Conservation (phyloP, 371 early-diverging fungal species). For the Haplosporangium sp. region DNA sequence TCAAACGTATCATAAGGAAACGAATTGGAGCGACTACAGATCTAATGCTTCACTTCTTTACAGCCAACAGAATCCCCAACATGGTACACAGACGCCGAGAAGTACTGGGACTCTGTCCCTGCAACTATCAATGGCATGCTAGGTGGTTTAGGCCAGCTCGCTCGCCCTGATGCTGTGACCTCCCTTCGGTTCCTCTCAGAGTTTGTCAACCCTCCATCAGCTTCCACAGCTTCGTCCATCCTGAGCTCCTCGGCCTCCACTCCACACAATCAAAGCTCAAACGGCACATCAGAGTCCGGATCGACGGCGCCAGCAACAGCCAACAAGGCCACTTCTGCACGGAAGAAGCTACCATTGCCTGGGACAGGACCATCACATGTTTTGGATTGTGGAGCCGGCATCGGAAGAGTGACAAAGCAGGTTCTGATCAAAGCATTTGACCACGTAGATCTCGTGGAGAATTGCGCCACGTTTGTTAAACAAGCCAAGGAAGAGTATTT, state of each 20-base stretch:
- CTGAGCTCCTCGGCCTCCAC: neutral
- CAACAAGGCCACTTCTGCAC: conserved; percentile 5
- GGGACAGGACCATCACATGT: conserved; percentile 46
- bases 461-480: conserved; percentile 79
- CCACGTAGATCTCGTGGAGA: conserved; percentile 92
- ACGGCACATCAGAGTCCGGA: conserved; percentile 2
- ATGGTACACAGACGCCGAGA: conserved; percentile 91
- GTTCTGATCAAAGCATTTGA: conserved; percentile 81
- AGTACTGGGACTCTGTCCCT: conserved; percentile 83
- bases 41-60: neutral
- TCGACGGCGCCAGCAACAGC: neutral
- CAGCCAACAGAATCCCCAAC: conserved; percentile 48
- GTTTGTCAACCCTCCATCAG: conserved; percentile 56
- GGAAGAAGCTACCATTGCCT: conserved; percentile 37
- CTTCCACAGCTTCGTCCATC: conserved; percentile 51
- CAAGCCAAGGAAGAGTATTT: conserved; percentile 73
- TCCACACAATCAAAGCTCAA: conserved; percentile 57
- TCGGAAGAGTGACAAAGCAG: conserved; percentile 92
- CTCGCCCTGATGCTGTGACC: conserved; percentile 78
- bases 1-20: too few species aligned
- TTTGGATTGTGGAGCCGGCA: conserved; percentile 93
- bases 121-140: conserved; percentile 90
- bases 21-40: too few species aligned
- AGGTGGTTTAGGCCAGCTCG: conserved; percentile 84
- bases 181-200: conserved; percentile 77